Conservation (phyloP, 129 eudicot species). For the Deinandra increscens region DNA sequence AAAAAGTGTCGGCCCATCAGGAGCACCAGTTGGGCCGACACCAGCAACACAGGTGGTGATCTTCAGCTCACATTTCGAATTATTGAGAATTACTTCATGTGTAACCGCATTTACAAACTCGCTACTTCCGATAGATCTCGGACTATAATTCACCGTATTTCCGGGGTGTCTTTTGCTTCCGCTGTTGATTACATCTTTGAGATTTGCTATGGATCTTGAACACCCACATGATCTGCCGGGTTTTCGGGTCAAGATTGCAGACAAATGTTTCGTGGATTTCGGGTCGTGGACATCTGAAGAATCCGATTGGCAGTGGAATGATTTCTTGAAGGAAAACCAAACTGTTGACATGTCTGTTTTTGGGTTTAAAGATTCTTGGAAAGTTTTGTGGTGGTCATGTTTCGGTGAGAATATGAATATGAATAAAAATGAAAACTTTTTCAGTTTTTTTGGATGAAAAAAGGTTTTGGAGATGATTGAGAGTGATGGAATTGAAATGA, state of each 20-base stretch:
- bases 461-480: constrained; percentile 4
- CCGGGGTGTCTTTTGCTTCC: constrained; percentile 83
- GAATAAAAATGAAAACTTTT: constrained; percentile 19
- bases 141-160: constrained; percentile 71
- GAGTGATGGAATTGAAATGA: constrained; percentile 21
- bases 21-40: constrained; percentile 24
- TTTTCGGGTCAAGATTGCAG: constrained; percentile 64
- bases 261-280: constrained; percentile 52
- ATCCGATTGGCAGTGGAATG: constrained; percentile 81
- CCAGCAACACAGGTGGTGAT: constrained; percentile 48
- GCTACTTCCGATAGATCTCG: constrained; percentile 87
- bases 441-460: not conserved
- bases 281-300: constrained; percentile 82
- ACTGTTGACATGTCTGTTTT: constrained; percentile 52
- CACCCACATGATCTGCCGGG: constrained; percentile 75
- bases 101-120: constrained; percentile 77
- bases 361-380: not conserved
- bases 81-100: constrained; percentile 72
- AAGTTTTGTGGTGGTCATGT: constrained; percentile 12
- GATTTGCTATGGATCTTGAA: constrained; percentile 84
- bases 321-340: constrained; percentile 83
- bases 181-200: constrained; percentile 84
- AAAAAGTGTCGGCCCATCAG: constrained; percentile 21
- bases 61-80: constrained; percentile 77
- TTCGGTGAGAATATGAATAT: not conserved